These are phyloP conservation scores for Dendrobium chrysotoxum DNA, from an alignment of 106 monocot species.

Conservation along the genomic window DNA sequence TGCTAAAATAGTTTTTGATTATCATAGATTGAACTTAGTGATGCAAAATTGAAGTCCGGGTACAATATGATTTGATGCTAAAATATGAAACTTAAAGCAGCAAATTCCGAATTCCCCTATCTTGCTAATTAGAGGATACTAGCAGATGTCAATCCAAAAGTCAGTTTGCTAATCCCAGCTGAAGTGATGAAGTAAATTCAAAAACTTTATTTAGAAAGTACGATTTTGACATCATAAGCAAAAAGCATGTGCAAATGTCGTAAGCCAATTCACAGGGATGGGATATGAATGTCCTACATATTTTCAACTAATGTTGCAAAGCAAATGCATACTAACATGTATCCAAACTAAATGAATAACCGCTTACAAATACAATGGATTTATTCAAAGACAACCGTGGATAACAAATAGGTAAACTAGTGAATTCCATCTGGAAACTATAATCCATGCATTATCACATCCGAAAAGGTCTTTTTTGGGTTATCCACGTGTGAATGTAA, in stretches of 20 bases:
- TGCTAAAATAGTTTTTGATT: neutral
- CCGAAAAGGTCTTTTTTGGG: neutral
- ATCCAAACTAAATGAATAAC: neutral
- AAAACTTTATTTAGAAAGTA: neutral
- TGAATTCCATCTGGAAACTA: neutral
- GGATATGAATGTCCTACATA: neutral
- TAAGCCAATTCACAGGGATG: neutral
- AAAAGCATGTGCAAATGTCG: neutral
- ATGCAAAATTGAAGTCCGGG: no score
- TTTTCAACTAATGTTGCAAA: neutral
- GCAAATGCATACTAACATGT: neutral
- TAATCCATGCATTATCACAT: neutral
- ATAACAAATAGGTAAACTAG: no score
- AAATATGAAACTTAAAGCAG: no score
- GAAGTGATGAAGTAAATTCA: neutral
- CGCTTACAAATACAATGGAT: neutral
- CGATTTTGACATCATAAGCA: neutral
- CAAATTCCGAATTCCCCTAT: no score
- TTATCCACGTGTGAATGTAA: neutral
- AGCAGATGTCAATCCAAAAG: neutral
- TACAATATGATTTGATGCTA: no score
- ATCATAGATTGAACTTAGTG: no score
- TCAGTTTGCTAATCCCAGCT: neutral
- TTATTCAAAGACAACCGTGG: neutral
- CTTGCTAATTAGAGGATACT: neutral